phyloP scores from a whole-genome alignment of 108 stramenopile genomes.

The Schizochytrium sp. region DNA sequence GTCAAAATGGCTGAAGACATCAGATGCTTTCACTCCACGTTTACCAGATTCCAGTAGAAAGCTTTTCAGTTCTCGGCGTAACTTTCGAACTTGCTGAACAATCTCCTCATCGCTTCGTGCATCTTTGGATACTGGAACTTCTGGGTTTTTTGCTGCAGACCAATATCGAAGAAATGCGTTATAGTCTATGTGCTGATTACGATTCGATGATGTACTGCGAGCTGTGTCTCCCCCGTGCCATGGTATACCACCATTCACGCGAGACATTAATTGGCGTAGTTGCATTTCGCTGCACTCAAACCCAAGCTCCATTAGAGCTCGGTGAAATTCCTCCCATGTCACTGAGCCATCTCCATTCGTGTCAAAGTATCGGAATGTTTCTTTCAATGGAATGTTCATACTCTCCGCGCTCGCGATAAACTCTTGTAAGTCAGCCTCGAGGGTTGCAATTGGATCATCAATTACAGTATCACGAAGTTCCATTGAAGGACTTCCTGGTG shows the following conservation, averaged over 20 bases:
- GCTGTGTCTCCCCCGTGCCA: background rate
- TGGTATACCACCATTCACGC: background rate
- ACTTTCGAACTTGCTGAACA: background rate
- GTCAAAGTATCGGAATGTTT: conserved; percentile 57
- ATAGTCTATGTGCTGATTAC: conserved; percentile 28
- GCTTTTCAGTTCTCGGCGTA: background rate
- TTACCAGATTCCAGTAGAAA: conserved; percentile 17
- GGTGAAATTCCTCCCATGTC: conserved; percentile 55
- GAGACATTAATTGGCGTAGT: background rate
- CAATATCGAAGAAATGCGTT: conserved; percentile 55
- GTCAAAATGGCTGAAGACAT: conserved; percentile 19
- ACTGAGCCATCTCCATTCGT: conserved; percentile 16
- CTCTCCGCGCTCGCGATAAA: conserved; percentile 30
- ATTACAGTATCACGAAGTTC: background rate
- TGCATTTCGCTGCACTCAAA: conserved; percentile 43
- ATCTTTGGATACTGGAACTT: background rate
- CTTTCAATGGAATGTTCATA: conserved; percentile 44
- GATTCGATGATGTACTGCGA: background rate
- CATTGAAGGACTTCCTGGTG: too few species aligned
- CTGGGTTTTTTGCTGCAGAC: background rate
- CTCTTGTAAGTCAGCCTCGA: conserved; percentile 55
- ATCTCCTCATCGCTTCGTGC: background rate
- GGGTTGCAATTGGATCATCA: conserved; percentile 10
- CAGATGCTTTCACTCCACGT: conserved; percentile 27
- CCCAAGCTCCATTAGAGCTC: background rate